phyloP scores from a whole-genome alignment of 2,329 filamentous ascomycete species.

The Colletotrichum acutatum region DNA sequence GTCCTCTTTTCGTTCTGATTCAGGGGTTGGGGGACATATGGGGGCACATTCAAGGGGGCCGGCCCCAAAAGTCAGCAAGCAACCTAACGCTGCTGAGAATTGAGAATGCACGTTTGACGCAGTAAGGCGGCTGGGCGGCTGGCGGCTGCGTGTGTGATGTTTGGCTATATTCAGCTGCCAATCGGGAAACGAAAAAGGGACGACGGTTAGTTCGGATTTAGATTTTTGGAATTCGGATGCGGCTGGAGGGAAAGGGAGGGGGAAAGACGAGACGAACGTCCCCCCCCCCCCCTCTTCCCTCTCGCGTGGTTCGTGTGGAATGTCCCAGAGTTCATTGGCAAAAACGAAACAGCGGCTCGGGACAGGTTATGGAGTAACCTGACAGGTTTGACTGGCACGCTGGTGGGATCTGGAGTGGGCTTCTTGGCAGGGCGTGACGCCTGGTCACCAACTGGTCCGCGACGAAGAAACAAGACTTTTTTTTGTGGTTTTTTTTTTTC shows the following conservation, averaged over 20 bases:
- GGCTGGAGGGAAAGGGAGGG: background rate
- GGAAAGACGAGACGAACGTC: too few species aligned
- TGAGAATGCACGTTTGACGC: background rate
- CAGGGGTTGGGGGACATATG: constrained; percentile 6
- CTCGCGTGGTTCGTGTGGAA: background rate
- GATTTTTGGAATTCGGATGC: background rate
- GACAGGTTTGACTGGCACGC: too few species aligned
- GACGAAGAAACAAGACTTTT: background rate
- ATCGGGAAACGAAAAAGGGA: constrained; percentile 9
- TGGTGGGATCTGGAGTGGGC: background rate
- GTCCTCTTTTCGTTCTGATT: constrained; percentile 9
- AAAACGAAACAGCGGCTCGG: background rate
- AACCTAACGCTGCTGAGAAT: background rate
- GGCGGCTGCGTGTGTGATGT: constrained; percentile 15
- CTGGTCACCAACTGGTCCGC: constrained; percentile 4
- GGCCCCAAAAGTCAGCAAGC: background rate
- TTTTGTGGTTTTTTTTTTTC: background rate
- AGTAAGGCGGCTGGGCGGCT: constrained; percentile 25
- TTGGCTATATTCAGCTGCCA: constrained; percentile 13
- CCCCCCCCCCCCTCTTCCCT: too few species aligned
- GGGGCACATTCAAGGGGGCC: background rate
- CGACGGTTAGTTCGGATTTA: background rate
- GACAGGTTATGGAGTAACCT: background rate
- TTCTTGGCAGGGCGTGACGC: constrained; percentile 11
- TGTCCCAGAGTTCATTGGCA: background rate